Percentiles rank a stretch among this genome's conserved stretches.
Evolutionary conservation across 2,329 filamentous ascomycete genomes (phyloP).

Genomic region (Colletotrichum tabaci): DNA sequence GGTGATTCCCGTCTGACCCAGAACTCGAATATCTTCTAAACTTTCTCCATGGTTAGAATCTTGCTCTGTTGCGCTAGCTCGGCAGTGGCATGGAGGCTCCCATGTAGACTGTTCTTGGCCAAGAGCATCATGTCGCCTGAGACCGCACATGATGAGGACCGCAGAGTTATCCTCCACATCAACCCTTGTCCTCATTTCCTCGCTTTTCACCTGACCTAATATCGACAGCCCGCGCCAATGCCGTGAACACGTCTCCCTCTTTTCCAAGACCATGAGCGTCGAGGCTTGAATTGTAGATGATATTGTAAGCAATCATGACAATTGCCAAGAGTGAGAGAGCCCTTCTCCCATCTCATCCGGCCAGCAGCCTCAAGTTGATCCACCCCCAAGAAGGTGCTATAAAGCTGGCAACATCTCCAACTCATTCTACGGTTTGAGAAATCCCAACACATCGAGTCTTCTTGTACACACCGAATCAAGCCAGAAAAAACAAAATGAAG

Average conservation of each 20-base stretch:
- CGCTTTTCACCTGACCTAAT: neutral
- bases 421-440: neutral
- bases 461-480: neutral
- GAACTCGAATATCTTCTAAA: neutral
- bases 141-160: neutral
- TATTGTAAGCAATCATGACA: neutral
- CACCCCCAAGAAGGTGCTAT: neutral
- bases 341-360: neutral
- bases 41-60: neutral
- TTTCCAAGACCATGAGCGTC: neutral
- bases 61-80: neutral
- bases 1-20: neutral
- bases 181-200: neutral
- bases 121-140: neutral
- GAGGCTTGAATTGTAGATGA: neutral
- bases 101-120: neutral
- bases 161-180: neutral
- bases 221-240: neutral
- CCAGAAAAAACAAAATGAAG: neutral
- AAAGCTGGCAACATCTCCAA: neutral
- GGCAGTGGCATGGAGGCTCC: neutral
- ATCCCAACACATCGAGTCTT: neutral
- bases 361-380: neutral
- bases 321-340: too few species aligned
- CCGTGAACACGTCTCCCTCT: neutral